These are phyloP conservation scores for Lizanozyma gosingica DNA, from an alignment of 1,139 yeast genomes.

Conservation along the genomic window DNA sequence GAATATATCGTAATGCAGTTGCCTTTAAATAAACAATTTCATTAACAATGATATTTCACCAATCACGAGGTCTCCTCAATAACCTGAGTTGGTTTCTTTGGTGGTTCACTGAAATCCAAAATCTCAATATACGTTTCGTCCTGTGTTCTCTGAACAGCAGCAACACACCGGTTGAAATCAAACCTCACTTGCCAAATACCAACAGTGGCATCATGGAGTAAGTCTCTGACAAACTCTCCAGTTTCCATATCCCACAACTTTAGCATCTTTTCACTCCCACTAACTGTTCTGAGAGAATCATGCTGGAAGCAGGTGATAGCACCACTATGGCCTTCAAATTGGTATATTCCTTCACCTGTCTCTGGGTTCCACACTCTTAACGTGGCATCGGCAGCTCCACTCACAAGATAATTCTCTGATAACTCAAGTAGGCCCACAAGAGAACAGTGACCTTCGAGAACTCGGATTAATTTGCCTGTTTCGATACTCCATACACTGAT, in stretches of 20 bases:
- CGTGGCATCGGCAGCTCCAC: constrained; percentile 95
- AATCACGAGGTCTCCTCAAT: background rate
- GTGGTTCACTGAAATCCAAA: constrained; percentile 62
- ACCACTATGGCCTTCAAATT: constrained; percentile 74
- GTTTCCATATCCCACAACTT: constrained; percentile 77
- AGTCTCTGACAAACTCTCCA: constrained; percentile 69
- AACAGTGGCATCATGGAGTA: constrained; percentile 67
- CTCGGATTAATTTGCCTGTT: constrained; percentile 57
- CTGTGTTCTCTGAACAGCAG: constrained; percentile 70
- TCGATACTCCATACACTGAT: constrained; percentile 86
- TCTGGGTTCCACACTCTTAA: constrained; percentile 89
- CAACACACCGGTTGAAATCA: constrained; percentile 77
- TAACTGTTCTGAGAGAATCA: constrained; percentile 73
- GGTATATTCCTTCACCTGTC: constrained; percentile 58
- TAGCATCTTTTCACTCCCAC: constrained; percentile 81
- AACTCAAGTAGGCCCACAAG: constrained; percentile 81
- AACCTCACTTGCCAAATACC: constrained; percentile 94
- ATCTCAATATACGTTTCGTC: constrained; percentile 59
- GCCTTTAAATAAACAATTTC: no score
- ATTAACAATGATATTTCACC: no score
- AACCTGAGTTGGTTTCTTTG: constrained; percentile 6
- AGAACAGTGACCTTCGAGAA: constrained; percentile 79
- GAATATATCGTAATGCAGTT: no score
- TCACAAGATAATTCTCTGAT: constrained; percentile 71
- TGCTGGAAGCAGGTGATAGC: constrained; percentile 94